phyloP scores from a whole-genome alignment of 352 stramenopile species.

The Lagenidium sp. region DNA sequence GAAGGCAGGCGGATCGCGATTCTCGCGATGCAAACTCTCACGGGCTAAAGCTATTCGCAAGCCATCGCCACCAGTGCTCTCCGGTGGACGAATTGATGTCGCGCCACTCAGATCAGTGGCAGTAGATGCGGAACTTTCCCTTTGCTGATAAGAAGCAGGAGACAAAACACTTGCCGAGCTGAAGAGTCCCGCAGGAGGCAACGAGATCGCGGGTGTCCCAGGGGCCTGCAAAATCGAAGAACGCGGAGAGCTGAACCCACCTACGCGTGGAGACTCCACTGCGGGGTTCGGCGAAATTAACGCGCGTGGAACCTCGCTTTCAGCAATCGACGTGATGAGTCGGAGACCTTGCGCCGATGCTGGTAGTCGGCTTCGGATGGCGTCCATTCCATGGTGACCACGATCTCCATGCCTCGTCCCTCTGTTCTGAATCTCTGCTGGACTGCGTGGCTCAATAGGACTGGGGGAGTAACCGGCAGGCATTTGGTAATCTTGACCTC shows the following conservation, averaged over 20 bases:
- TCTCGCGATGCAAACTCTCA: conserved; percentile 28
- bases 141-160: conserved; percentile 76
- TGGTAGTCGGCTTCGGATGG: conserved; percentile 16
- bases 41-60: conserved; percentile 69
- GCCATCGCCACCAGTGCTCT: too few species aligned
- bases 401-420: conserved; percentile 35
- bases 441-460: conserved; percentile 61
- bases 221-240: conserved; percentile 63
- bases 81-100: too few species aligned
- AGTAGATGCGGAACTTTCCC: conserved; percentile 54
- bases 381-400: conserved; percentile 13
- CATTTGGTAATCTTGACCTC: conserved; percentile 69
- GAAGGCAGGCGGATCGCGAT: too few species aligned
- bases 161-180: conserved; percentile 34
- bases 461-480: conserved; percentile 47
- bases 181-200: conserved; percentile 44
- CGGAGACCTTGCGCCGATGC: conserved; percentile 56
- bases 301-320: conserved; percentile 71
- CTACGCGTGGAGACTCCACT: conserved; percentile 70
- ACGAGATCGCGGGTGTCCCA: conserved; percentile 47
- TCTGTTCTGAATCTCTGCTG: conserved; percentile 78
- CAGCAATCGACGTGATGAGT: conserved; percentile 72
- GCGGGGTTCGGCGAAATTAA: conserved; percentile 82
- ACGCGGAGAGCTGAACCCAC: conserved; percentile 68
- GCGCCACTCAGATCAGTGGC: too few species aligned